These are phyloP conservation scores for Echeveria elegans DNA, from an alignment of 164 flowering plant species.

Conservation along the genomic window DNA sequence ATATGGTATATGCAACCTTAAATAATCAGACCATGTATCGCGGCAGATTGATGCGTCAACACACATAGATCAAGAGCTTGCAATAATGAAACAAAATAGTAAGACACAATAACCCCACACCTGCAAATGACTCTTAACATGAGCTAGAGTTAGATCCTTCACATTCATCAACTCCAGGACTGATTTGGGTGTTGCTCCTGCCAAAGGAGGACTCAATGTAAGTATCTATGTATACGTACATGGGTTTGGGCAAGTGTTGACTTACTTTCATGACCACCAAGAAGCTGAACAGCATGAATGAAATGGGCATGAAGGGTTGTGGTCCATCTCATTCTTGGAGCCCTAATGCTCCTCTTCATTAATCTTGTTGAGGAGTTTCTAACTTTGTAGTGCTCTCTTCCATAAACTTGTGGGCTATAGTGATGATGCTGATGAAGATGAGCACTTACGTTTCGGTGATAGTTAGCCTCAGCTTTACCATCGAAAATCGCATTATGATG, in stretches of 20 bases:
- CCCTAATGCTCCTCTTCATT: conserved; percentile 62
- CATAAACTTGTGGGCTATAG: conserved; percentile 25
- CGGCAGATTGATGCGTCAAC: neutral
- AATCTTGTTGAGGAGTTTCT: conserved; percentile 16
- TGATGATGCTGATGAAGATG: conserved; percentile 16
- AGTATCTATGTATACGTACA: neutral
- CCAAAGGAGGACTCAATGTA: neutral
- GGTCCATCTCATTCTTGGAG: conserved; percentile 99
- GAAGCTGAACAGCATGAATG: conserved; percentile 92
- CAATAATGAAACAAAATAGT: conserved; percentile 2
- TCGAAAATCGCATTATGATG: neutral
- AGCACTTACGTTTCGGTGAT: conserved; percentile 1
- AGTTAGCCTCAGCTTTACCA: neutral
- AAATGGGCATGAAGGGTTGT: conserved; percentile 54
- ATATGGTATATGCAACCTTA: neutral
- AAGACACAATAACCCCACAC: conserved; percentile 20
- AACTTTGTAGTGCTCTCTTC: conserved; percentile 1
- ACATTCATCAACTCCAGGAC: conserved; percentile 91
- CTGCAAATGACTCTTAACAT: conserved; percentile 92
- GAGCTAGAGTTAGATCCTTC: conserved; percentile 91
- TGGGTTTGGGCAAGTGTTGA: neutral
- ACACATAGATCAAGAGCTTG: neutral
- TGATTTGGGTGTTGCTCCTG: conserved; percentile 94
- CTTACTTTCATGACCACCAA: conserved; percentile 97
- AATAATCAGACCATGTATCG: too few relatives aligned